A percentile compares a stretch with the other conserved stretches of the same genome.
These are phyloP conservation scores for Ogataea pini DNA, from an alignment of 805 yeast genomes.

Conservation along the genomic window DNA sequence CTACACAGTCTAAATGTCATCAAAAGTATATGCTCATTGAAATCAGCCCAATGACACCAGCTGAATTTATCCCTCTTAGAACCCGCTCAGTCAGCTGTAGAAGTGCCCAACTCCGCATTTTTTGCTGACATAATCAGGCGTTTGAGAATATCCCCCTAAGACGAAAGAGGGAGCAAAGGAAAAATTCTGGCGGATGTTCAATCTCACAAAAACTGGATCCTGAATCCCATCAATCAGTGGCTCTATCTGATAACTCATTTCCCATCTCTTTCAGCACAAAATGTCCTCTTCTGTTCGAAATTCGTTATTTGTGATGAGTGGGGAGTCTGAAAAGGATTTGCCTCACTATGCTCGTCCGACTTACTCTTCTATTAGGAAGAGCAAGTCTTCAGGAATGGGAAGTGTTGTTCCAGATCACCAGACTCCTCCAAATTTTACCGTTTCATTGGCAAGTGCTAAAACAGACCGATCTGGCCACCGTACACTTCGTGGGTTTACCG, in stretches of 20 bases:
- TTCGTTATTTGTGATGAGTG: constrained; percentile 14
- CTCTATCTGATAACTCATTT: not conserved
- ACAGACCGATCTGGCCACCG: not conserved
- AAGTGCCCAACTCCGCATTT: no score
- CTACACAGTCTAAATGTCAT: no score
- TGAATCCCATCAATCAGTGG: not conserved
- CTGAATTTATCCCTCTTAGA: no score
- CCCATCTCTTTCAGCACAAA: not conserved
- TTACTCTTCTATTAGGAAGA: constrained; percentile 23
- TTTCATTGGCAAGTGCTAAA: not conserved
- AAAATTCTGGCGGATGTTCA: not conserved
- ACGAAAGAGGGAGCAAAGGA: not conserved
- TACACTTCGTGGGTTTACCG: not conserved
- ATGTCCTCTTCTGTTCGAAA: constrained; percentile 10
- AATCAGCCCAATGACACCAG: no score
- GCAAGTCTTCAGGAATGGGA: constrained; percentile 14
- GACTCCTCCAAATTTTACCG: not conserved
- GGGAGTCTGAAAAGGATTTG: constrained; percentile 13
- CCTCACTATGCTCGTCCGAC: constrained; percentile 31
- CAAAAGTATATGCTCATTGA: no score
- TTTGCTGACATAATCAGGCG: not conserved
- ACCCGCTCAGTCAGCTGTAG: no score
- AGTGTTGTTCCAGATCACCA: not conserved
- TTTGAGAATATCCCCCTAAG: not conserved
- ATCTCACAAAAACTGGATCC: not conserved